Evolutionary conservation across 176 grass and related monocot genomes (phyloP).

Genomic region (barley (Hordeum vulgare)): DNA sequence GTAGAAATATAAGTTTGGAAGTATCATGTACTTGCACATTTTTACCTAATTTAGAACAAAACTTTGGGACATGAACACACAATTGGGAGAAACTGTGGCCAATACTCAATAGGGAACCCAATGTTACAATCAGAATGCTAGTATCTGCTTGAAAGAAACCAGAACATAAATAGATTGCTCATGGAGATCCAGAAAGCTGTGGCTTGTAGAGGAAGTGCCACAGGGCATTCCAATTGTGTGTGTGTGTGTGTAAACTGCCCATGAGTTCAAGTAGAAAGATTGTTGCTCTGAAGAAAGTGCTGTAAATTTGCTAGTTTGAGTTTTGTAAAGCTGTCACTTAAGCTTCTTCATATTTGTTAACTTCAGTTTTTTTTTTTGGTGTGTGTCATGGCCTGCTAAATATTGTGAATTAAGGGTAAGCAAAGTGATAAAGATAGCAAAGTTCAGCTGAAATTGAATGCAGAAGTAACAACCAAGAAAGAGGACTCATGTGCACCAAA

Average conservation of each 20-base stretch:
- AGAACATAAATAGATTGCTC: neutral
- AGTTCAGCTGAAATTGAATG: neutral
- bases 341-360: neutral
- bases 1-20: neutral
- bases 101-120: neutral
- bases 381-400: neutral
- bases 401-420: slow-evolving; percentile 2
- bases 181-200: neutral
- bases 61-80: neutral
- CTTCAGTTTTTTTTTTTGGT: neutral
- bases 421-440: slow-evolving; percentile 1
- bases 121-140: neutral
- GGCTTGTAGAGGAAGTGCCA: neutral
- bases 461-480: slow-evolving; percentile 1
- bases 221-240: neutral
- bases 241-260: neutral
- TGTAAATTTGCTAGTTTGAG: neutral
- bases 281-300: neutral
- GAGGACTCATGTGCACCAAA: neutral
- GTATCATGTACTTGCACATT: neutral
- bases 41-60: neutral
- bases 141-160: neutral
- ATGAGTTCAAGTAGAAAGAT: neutral
- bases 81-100: neutral
- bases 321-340: neutral